Evolutionary conservation across 768 basidiomycete species (phyloP).

Genomic region (Pulveroboletus sp.): DNA sequence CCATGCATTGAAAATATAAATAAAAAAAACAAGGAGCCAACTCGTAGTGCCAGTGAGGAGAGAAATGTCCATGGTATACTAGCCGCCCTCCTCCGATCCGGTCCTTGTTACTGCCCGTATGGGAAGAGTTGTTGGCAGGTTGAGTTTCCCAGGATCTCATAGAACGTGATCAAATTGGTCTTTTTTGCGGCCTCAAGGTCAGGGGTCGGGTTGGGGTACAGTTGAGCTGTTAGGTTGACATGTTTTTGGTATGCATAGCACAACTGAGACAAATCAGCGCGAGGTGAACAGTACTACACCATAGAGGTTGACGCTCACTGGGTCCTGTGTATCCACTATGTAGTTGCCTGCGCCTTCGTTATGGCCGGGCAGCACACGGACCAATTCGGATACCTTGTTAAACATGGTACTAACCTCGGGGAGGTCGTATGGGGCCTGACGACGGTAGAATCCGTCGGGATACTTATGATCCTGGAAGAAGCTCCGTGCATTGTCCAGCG

Average conservation of each 20-base stretch:
- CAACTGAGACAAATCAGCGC: slow-evolving; percentile 6
- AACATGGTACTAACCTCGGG: not conserved
- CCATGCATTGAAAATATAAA: not conserved
- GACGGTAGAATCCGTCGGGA: slow-evolving; percentile 18
- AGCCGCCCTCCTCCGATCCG: too few species aligned
- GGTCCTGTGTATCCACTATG: slow-evolving; percentile 9
- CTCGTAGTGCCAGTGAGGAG: too few species aligned
- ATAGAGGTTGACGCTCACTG: slow-evolving; percentile 3
- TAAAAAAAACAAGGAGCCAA: not conserved
- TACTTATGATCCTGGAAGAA: slow-evolving; percentile 18
- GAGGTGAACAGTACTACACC: not conserved
- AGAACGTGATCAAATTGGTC: slow-evolving; percentile 16
- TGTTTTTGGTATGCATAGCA: slow-evolving; percentile 21
- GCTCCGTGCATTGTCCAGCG: slow-evolving; percentile 16
- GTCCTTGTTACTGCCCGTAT: slow-evolving; percentile 5
- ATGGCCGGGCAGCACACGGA: slow-evolving; percentile 12
- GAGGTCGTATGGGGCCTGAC: slow-evolving; percentile 13
- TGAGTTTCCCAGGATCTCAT: slow-evolving; percentile 6
- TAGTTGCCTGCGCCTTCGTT: slow-evolving; percentile 20
- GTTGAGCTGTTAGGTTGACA: slow-evolving; percentile 13
- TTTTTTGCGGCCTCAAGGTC: slow-evolving; percentile 21
- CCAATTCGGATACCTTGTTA: not conserved
- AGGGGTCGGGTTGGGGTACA: slow-evolving; percentile 21
- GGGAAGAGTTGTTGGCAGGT: slow-evolving; percentile 16
- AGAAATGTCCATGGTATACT: too few species aligned